Base-by-base conservation (phyloP, 73 alveolate genomes). In the Paramecium pentaurelia region DNA sequence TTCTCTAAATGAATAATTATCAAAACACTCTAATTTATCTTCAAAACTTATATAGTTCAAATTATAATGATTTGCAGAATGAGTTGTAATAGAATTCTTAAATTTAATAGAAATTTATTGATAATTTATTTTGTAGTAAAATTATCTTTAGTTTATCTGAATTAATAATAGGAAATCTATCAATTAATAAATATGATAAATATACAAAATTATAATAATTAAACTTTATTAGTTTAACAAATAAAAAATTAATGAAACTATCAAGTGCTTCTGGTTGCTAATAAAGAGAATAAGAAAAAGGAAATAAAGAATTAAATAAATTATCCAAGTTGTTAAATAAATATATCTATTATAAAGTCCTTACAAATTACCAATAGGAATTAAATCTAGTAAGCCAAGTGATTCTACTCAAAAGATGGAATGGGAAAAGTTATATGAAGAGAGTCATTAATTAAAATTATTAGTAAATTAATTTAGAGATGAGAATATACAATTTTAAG, bases 391-490 rank as follows among this genome's bases (percentile, higher is more conserved):
- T 10, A 64, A 64, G 28, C 51, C 83, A 12, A 64, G 83, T 64
- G 83, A 51, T 34, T 22, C 88, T 38, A 32, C 64, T 4, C 6
- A 54, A 20, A 73, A 73, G 5, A 36, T 73, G 60, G 88, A 73
- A 8, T 73, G 88, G 88, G 88, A 73, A 42, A 73, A 34, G 22
- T 42, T 73, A 12, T 73, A 34, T 36, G 88, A 73, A 42, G 88
- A 73, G 60, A 38, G 60, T 11, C 58, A 30, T 12, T 12, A 73
- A 73, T 38, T 73, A 42, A 73, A 73, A 18, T 5, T 42, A 25
- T 37, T 73, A 38, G 88, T 73, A 14, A 73, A 73, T 20, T 42
- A 30, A 73, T 42, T 73, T n/a, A 73, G 60, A 25, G 88, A 73
- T 38, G 88, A 73, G 88, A 73, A 73, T 37, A 42, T 32, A 34